A percentile compares a stretch with the other conserved stretches of the same genome.
Conservation (phyloP, 768 basidiomycete genomes). For the Leucosporidium creatinivorum region DNA sequence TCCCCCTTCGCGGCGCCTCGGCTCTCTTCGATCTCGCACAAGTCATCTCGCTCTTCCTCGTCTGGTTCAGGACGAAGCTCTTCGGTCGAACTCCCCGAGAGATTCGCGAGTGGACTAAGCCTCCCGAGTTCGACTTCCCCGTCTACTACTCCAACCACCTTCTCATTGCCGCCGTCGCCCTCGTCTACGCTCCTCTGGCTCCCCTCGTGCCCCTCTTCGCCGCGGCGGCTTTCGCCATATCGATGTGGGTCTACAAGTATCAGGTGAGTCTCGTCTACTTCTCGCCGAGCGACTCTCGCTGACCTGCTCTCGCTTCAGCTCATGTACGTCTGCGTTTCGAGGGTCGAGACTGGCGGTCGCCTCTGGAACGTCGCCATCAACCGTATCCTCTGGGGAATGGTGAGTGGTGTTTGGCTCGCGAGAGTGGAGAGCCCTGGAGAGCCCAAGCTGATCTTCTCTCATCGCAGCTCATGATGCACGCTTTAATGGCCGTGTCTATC, state of each 20-base stretch:
- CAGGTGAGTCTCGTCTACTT: conserved; percentile 52
- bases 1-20: conserved; percentile 84
- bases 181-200: conserved; percentile 90
- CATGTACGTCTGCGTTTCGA: conserved; percentile 85
- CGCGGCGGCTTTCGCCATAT: conserved; percentile 58
- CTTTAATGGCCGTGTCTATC: conserved; percentile 24
- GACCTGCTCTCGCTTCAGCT: conserved; percentile 51
- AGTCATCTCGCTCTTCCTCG: conserved; percentile 69
- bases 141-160: conserved; percentile 49
- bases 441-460: neutral
- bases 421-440: no score
- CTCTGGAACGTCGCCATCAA: conserved; percentile 49
- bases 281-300: neutral
- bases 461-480: conserved; percentile 20
- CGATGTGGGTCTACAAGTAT: conserved; percentile 75
- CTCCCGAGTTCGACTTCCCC: conserved; percentile 76
- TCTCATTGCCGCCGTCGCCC: conserved; percentile 49
- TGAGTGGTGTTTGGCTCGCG: conserved; percentile 43
- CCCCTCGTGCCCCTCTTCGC: conserved; percentile 80
- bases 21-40: conserved; percentile 93
- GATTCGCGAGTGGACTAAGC: conserved; percentile 76
- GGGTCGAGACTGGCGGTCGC: conserved; percentile 79
- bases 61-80: conserved; percentile 74
- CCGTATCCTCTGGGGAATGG: conserved; percentile 64
- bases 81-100: conserved; percentile 86